Conservation (phyloP, 805 yeast species). For the Saturnispora sekii region DNA sequence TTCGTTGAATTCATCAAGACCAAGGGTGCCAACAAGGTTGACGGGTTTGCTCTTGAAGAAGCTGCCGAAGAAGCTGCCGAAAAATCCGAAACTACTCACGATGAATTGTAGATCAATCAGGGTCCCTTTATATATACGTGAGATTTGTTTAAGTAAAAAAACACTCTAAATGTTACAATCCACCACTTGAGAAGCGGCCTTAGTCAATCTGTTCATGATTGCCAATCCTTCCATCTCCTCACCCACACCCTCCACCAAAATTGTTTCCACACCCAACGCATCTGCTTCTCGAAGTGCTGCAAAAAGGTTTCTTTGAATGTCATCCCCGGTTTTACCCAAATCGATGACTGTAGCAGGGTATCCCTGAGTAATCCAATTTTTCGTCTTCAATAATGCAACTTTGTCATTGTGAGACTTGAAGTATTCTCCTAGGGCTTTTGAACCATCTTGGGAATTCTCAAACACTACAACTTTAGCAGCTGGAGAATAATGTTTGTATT, state of each 20-base stretch:
- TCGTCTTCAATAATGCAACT: constrained; percentile 45
- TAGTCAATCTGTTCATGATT: constrained; percentile 80
- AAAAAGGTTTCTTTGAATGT: constrained; percentile 71
- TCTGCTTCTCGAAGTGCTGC: constrained; percentile 68
- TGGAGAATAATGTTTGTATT: constrained; percentile 92
- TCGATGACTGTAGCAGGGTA: constrained; percentile 10
- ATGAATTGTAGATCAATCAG: constrained; percentile 14
- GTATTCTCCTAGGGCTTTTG: constrained; percentile 24
- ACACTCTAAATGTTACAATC: constrained; percentile 1
- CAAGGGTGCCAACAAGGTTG: constrained; percentile 54
- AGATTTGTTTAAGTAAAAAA: not conserved
- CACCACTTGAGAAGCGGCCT: constrained; percentile 58
- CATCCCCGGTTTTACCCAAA: constrained; percentile 40
- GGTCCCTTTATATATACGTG: not conserved
- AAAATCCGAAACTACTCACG: constrained; percentile 8
- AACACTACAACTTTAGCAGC: constrained; percentile 70
- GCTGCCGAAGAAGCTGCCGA: constrained; percentile 22
- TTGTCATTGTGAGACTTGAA: constrained; percentile 17
- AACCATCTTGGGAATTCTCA: constrained; percentile 38
- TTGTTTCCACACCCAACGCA: constrained; percentile 45
- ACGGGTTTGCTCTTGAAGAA: constrained; percentile 30
- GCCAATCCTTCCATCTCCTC: constrained; percentile 82
- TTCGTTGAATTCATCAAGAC: constrained; percentile 64
- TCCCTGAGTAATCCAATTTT: constrained; percentile 20
- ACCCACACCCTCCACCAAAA: constrained; percentile 75